Conservation (phyloP, 768 basidiomycete species). For the Russula olivacea region DNA sequence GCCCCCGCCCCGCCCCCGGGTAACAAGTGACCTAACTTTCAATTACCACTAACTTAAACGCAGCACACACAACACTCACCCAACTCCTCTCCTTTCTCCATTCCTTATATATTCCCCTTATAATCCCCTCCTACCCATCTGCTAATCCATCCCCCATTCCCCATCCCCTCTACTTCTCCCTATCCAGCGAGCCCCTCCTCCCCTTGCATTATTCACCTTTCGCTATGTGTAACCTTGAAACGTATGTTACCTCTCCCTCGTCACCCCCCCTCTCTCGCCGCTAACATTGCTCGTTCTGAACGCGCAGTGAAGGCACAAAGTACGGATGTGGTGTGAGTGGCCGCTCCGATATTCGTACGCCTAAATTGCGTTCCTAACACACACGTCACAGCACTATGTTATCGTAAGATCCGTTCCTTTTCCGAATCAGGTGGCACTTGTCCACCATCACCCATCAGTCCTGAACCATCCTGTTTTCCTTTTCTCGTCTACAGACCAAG, state of each 20-base stretch:
- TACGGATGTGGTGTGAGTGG: constrained; percentile 57
- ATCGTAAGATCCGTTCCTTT: constrained; percentile 42
- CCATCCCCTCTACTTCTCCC: not conserved
- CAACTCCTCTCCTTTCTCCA: constrained; percentile 20
- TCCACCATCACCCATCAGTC: constrained; percentile 16
- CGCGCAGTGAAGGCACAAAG: constrained; percentile 62
- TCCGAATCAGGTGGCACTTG: constrained; percentile 11
- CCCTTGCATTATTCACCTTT: not conserved
- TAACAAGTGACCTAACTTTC: constrained; percentile 2
- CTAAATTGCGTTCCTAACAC: constrained; percentile 28
- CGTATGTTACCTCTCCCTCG: constrained; percentile 31
- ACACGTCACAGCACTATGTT: constrained; percentile 53
- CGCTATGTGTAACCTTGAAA: constrained; percentile 39
- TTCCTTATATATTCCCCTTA: constrained; percentile 20
- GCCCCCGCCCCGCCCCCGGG: not conserved
- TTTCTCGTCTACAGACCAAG: constrained; percentile 38
- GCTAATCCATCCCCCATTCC: constrained; percentile 15
- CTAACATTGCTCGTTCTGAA: constrained; percentile 26
- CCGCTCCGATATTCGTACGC: constrained; percentile 19
- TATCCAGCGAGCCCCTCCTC: constrained; percentile 12
- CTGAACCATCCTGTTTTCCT: not conserved
- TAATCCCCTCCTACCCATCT: constrained; percentile 21
- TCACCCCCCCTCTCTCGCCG: constrained; percentile 1
- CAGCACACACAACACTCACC: not conserved
- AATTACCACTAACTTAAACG: constrained; percentile 3